These are phyloP conservation scores for Naganishia antarctica DNA, from an alignment of 768 basidiomycete genomes.

Conservation along the genomic window DNA sequence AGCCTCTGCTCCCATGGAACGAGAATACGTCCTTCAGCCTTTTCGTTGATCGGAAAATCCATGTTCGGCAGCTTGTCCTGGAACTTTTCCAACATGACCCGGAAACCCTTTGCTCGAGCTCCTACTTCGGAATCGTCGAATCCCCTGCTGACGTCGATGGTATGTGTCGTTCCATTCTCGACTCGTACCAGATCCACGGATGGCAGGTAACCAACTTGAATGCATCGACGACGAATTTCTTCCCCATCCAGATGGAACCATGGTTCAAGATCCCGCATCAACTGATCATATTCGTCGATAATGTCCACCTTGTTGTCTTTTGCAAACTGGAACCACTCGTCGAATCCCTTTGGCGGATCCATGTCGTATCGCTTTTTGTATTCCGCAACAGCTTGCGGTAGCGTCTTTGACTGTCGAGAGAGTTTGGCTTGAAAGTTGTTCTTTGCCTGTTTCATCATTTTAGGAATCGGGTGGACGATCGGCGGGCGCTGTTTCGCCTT, in stretches of 20 bases:
- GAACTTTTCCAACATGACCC: slow-evolving; percentile 69
- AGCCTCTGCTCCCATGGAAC: slow-evolving; percentile 84
- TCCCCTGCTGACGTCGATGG: slow-evolving; percentile 60
- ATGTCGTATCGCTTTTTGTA: slow-evolving; percentile 44
- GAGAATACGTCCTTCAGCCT: slow-evolving; percentile 86
- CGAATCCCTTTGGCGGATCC: slow-evolving; percentile 47
- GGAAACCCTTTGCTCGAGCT: slow-evolving; percentile 72
- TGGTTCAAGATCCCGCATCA: slow-evolving; percentile 73
- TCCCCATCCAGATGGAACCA: slow-evolving; percentile 72
- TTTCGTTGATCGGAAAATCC: slow-evolving; percentile 89
- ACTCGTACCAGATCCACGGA: slow-evolving; percentile 84
- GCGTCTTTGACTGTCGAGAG: slow-evolving; percentile 40
- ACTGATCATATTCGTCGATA: slow-evolving; percentile 76
- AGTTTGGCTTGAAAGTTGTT: slow-evolving; percentile 43
- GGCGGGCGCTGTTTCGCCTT: slow-evolving; percentile 36
- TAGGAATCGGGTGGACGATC: slow-evolving; percentile 49
- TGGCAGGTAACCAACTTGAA: slow-evolving; percentile 69
- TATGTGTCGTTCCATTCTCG: slow-evolving; percentile 59
- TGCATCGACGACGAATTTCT: slow-evolving; percentile 62
- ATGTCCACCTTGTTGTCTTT: slow-evolving; percentile 67
- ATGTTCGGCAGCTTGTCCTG: slow-evolving; percentile 74
- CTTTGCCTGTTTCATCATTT: slow-evolving; percentile 46
- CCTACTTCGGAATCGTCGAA: slow-evolving; percentile 66
- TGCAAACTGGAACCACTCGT: slow-evolving; percentile 61
- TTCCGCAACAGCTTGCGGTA: slow-evolving; percentile 44